phyloP scores from a whole-genome alignment of 352 stramenopile species.

The Plasmopara viticola region DNA sequence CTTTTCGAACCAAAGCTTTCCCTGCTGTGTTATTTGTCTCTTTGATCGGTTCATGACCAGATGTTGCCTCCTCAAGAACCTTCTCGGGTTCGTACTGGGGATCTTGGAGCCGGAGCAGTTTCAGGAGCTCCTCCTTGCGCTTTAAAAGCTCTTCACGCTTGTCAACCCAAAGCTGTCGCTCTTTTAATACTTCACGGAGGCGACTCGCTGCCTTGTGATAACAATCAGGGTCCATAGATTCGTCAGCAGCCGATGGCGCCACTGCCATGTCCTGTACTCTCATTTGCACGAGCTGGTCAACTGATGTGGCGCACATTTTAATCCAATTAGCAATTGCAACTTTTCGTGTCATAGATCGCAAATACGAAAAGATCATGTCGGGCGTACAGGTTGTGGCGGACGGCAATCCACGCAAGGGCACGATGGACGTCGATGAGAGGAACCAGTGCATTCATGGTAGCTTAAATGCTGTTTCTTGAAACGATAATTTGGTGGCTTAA shows the following conservation, averaged over 20 bases:
- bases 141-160: constrained; percentile 22
- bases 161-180: constrained; percentile 18
- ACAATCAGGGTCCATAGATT: constrained; percentile 1
- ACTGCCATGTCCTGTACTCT: constrained; percentile 8
- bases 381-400: constrained; percentile 66
- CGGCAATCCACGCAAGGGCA: constrained; percentile 66
- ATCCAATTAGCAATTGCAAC: constrained; percentile 24
- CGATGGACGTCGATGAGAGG: constrained; percentile 71
- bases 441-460: constrained; percentile 81
- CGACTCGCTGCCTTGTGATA: constrained; percentile 12
- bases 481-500: neutral
- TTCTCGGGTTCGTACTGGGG: constrained; percentile 6
- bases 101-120: constrained; percentile 25
- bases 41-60: neutral
- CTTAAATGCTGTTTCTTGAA: neutral
- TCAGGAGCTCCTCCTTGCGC: constrained; percentile 23
- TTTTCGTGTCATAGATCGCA: constrained; percentile 9
- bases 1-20: constrained; percentile 14
- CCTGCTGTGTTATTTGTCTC: neutral
- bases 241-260: constrained; percentile 6
- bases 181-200: constrained; percentile 12
- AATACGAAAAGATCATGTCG: constrained; percentile 33
- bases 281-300: constrained; percentile 1
- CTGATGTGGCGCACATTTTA: neutral
- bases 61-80: constrained; percentile 3